Base-by-base conservation (phyloP, 2,329 filamentous ascomycete genomes). In the Cercospora berteroae region DNA sequence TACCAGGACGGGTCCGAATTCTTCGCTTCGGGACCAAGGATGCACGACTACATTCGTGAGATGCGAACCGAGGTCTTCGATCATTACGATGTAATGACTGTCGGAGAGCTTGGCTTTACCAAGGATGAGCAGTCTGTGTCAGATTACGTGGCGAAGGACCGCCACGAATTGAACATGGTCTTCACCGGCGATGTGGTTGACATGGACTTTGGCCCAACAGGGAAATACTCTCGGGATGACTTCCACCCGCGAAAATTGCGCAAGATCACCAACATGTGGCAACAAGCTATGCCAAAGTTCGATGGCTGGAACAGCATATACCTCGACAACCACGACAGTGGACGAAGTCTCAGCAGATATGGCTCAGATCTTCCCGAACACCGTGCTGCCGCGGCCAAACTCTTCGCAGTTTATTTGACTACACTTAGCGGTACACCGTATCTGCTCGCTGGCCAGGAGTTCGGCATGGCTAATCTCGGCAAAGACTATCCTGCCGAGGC, bases 131-230 rank as follows among this genome's bases (percentile, higher is more conserved):
- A 60, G 16, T 60, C 62, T 8, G 67, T 67, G 16, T 62, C 62
- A 23, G 50, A 80, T 18, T 81, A 81, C 5, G 87, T 90, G 2
- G 82, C 82, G 5, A 83, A 81, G 42, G 27, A 68, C 27, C 81
- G 86, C 9, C 81, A 83, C 36, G 88, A 91, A 74, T 77, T 90
- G 59, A 88, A 86, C 75, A 90, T 91, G 87, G 88, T 91, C 60
- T 90, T 91, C 77, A 86, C 90, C 71, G 91, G 91, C 74, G 88
- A 91, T 64, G 80, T 87, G n/a, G 81, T 86, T 68, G 80, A 84
- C 44, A 71, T 86, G 36, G 84, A 86, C 33, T 65, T 68, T 65
- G 77, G 85, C 18, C 83, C 85, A 3, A 65, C 65, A 1, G 76
- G 65, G 31, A 72, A 57, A 73, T 83, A 67, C 84, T 85, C 70